Base-by-base conservation (phyloP, 2,329 filamentous ascomycete genomes). In the Colletotrichum zoysiae region DNA sequence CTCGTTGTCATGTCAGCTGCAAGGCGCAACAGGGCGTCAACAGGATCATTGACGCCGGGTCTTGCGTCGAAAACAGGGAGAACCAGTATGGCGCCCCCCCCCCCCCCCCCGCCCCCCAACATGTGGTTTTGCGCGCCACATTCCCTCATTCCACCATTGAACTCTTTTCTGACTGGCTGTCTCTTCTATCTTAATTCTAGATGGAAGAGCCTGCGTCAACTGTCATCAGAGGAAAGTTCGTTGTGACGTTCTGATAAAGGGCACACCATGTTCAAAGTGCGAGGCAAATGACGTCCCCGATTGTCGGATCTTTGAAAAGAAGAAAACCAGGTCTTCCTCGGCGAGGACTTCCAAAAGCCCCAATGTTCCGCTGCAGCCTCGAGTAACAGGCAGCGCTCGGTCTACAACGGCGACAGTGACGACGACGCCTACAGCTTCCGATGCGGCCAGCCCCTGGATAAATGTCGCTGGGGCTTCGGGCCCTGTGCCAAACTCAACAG, bases 211-310 rank as follows among this genome's bases (percentile, higher is more conserved):
- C 46, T 87, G 85, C 71, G 77, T 85, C 51, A 80, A 82, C 71
- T 87, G 85, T 65, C 85, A 87, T 76, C 83, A 82, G 61, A 83
- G 85, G 68, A 87, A 87, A 76, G 83, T 87, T 61, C 83, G 84
- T 72, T 87, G 85, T 73, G 86, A 87, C 77, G 82, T 86, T 56
- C 81, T 85, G 66, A 74, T 80, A 26, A 83, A 84, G 42, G 85
- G 85, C 18, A 74, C 82, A 1, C 85, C 85, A 0, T 87, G 85
- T 74, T 83, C 85, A 64, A 86, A 86, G 73, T 87, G 85, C 70
- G 79, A 79, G 44, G 78, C 80, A 33, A 82, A 84, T 44, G 79
- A 81, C 23, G 81, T 81, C 65, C 59, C 77, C 18, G 82, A 83
- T 65, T 87, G 85, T 68, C 81, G 78, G 42, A 82, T 86, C 38